A percentile compares a stretch with the other conserved stretches of the same genome.
Evolutionary conservation across 2,329 filamentous ascomycete genomes (phyloP).

Genomic region (Alternaria incomplexa): DNA sequence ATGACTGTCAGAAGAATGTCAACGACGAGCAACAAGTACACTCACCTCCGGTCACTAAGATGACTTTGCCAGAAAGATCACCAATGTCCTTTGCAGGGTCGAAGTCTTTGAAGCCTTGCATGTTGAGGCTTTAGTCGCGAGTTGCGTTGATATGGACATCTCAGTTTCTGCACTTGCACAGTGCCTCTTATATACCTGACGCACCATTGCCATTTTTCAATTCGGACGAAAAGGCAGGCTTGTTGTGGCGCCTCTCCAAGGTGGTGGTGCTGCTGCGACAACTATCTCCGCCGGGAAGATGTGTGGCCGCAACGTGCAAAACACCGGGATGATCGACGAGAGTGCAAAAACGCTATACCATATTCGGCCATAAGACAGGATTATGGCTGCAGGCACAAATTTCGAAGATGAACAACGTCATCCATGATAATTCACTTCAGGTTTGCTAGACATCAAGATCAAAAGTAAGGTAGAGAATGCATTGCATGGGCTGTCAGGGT

Average conservation of each 20-base stretch:
- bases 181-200: neutral
- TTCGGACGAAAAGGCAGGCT: neutral
- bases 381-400: neutral
- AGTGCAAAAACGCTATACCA: neutral
- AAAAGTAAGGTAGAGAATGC: neutral
- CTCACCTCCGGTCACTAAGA: conserved; percentile 33
- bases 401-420: neutral
- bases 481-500: neutral
- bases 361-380: neutral
- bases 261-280: neutral
- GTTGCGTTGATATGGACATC: neutral
- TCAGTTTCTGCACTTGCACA: neutral
- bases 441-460: neutral
- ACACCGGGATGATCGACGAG: neutral
- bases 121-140: neutral
- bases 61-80: conserved; percentile 24
- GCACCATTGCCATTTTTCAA: neutral
- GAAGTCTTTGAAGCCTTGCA: conserved; percentile 16
- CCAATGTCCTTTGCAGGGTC: conserved; percentile 27
- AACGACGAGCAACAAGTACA: neutral
- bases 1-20: conserved; percentile 34
- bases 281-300: neutral
- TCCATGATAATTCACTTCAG: neutral
- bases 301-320: neutral
- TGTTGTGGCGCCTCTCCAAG: neutral